phyloP scores from a whole-genome alignment of 768 basidiomycete genomes.

The Podaxis sp. region DNA sequence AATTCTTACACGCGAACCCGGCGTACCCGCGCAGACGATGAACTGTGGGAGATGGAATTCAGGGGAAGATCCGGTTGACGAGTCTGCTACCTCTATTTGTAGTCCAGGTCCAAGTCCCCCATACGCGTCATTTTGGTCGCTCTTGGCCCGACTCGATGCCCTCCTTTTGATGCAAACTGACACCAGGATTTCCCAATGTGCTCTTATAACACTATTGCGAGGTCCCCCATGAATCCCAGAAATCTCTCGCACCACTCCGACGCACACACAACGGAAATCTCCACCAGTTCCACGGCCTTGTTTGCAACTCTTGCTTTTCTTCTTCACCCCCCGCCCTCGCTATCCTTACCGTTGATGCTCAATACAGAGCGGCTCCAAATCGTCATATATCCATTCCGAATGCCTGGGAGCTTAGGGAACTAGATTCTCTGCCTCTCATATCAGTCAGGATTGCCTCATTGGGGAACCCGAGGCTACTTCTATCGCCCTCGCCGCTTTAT shows the following conservation, averaged over 20 bases:
- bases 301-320: slow-evolving; percentile 47
- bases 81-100: neutral
- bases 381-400: neutral
- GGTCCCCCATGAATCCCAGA: neutral
- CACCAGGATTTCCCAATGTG: neutral
- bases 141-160: neutral
- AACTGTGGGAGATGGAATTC: slow-evolving; percentile 62
- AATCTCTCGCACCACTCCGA: neutral
- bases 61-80: slow-evolving; percentile 17
- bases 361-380: neutral
- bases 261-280: slow-evolving; percentile 38
- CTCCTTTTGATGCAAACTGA: neutral
- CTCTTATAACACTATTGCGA: slow-evolving; percentile 16
- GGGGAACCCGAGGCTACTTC: no score
- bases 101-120: neutral
- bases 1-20: slow-evolving; percentile 28
- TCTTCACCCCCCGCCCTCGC: slow-evolving; percentile 48
- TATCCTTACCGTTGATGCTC: slow-evolving; percentile 37
- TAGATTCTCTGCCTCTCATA: no score
- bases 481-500: no score
- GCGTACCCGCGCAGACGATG: slow-evolving; percentile 41
- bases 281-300: slow-evolving; percentile 48
- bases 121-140: neutral
- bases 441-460: no score
- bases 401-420: no score